Evolutionary conservation across 2,329 filamentous ascomycete genomes (phyloP).

Genomic region (Sarocladium strictum): DNA sequence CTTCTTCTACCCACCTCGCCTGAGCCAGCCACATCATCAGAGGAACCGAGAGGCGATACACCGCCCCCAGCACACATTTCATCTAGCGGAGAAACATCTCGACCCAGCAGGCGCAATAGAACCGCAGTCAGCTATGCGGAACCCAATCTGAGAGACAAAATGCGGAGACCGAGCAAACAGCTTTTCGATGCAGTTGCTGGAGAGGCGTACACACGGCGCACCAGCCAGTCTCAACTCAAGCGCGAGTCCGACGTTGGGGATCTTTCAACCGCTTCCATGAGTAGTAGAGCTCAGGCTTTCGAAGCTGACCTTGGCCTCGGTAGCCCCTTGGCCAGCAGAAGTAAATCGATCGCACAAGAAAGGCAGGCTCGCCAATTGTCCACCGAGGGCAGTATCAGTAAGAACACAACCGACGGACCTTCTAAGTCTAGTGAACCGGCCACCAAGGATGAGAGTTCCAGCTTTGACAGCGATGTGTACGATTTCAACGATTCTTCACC

Average conservation of each 20-base stretch:
- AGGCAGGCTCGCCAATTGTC: neutral
- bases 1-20: conserved; percentile 44
- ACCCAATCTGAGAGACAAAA: conserved; percentile 75
- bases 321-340: conserved; percentile 39
- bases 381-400: neutral
- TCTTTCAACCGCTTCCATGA: neutral
- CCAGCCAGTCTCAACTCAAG: conserved; percentile 32
- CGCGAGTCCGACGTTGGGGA: conserved; percentile 22
- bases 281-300: conserved; percentile 1
- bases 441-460: conserved; percentile 17
- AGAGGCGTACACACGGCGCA: conserved; percentile 46
- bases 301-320: conserved; percentile 13
- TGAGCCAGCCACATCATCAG: conserved; percentile 29
- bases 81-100: conserved; percentile 48
- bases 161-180: conserved; percentile 74
- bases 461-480: conserved; percentile 41
- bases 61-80: conserved; percentile 55
- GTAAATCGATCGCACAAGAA: conserved; percentile 7
- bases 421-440: neutral
- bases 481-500: conserved; percentile 48
- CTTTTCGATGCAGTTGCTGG: conserved; percentile 67
- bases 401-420: neutral
- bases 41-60: conserved; percentile 41
- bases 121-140: conserved; percentile 74
- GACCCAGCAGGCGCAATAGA: conserved; percentile 62